Base-by-base conservation (phyloP, 2,329 filamentous ascomycete genomes). In the Lanzia echinophila region DNA sequence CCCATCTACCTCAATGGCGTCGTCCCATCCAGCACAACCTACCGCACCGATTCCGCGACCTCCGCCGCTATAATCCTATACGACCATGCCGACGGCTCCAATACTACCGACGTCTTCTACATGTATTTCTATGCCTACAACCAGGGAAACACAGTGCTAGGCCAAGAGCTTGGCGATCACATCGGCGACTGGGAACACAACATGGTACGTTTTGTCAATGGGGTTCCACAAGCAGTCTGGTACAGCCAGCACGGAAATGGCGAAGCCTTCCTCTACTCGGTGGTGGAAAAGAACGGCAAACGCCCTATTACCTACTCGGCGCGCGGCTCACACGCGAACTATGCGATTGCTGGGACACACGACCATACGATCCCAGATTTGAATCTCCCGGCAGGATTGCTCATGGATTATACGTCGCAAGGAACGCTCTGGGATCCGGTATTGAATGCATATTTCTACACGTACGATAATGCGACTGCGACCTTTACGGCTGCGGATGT, bases 131-230 rank as follows among this genome's bases (percentile, higher is more conserved):
- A 69, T 49, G 64, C 67, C 31, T 69, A 64, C 41, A 67, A 69
- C 17, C 63, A 60, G 51, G 67, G 66, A 22, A 68, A 67, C 43
- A 66, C 53, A 1, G 65, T 69, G 2, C 49, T 68, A 2, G 57
- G 54, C 19, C 57, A 61, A n/a, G 66, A 68, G 44, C 56, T 69
- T 3, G 67, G 66, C 2, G 62, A 69, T 64, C 83, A 87, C 64
- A 77, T 87, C 31, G 83, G 83, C 8, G 81, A 84, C 63, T 83
- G 80, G 81, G 82, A 86, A 63, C 82, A 86, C 65, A 82, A 78
- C 52, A 84, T 84, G 81, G 72, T 87, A 32, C 81, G 83, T 11
- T 87, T 87, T 67, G 49, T 71, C 15, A 72, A 83, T 51, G 79
- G 79, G 10, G 58, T 62, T 1, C 83, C 83, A 0, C 67, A 75